Evolutionary conservation across 768 basidiomycete genomes (phyloP).

Genomic region (Mycena sanguinolenta): DNA sequence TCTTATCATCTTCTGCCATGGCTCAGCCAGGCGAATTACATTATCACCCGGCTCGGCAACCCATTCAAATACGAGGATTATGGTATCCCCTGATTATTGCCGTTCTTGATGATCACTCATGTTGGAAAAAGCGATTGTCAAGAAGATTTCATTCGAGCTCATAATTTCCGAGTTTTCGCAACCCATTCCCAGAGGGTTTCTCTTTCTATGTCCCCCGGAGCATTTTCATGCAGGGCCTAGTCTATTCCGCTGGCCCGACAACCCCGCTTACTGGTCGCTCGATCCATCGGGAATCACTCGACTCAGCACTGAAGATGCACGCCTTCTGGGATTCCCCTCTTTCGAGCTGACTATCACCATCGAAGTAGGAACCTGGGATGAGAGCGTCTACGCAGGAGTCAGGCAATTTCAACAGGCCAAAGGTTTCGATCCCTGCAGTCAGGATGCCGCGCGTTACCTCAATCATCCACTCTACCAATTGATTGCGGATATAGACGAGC

Average conservation of each 20-base stretch:
- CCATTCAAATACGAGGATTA: background rate
- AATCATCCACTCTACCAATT: background rate
- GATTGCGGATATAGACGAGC: background rate
- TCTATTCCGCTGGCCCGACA: background rate
- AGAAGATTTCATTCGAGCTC: background rate
- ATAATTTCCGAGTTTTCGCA: background rate
- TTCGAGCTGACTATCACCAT: background rate
- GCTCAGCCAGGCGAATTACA: background rate
- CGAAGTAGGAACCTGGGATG: background rate
- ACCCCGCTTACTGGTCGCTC: slow-evolving; percentile 6
- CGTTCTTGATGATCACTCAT: background rate
- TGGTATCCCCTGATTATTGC: background rate
- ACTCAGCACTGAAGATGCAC: background rate
- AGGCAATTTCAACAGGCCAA: background rate
- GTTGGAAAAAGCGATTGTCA: background rate
- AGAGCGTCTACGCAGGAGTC: background rate
- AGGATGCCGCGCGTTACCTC: background rate
- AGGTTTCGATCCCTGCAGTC: background rate
- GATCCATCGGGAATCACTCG: background rate
- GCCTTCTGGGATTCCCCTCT: background rate
- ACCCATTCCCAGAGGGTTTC: background rate
- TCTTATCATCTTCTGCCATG: background rate
- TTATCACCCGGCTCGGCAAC: background rate
- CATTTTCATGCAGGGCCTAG: background rate
- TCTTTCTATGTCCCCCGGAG: background rate